These are phyloP conservation scores for Aspergillus fructus DNA, from an alignment of 2,329 filamentous ascomycete genomes.

Conservation along the genomic window DNA sequence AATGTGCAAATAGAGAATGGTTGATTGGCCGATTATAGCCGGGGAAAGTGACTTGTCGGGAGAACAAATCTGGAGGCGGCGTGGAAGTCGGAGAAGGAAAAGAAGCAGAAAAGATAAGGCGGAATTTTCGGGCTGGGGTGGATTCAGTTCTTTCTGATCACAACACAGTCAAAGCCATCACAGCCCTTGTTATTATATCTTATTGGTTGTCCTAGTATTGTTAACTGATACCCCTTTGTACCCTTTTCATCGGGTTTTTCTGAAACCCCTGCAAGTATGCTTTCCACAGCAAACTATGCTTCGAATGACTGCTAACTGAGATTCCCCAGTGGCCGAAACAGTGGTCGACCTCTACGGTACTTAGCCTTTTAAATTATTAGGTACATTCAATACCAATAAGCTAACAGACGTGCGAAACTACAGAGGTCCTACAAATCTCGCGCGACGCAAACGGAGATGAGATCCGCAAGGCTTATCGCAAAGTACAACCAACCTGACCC, in stretches of 20 bases:
- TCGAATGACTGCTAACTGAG: constrained; percentile 19
- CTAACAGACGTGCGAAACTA: constrained; percentile 13
- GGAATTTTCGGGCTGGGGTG: constrained; percentile 14
- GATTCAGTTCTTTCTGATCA: background rate
- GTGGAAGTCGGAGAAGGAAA: constrained; percentile 12
- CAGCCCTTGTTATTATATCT: background rate
- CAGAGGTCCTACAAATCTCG: constrained; percentile 77
- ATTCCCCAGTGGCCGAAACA: constrained; percentile 31
- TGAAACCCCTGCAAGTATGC: constrained; percentile 16
- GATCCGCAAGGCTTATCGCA: constrained; percentile 95
- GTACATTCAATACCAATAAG: background rate
- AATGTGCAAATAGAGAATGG: background rate
- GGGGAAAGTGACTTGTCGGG: background rate
- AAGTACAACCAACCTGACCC: constrained; percentile 55
- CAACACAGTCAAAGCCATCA: background rate
- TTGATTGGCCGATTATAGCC: background rate
- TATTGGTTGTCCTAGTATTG: background rate
- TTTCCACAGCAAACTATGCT: background rate
- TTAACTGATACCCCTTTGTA: background rate
- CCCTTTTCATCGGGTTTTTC: background rate
- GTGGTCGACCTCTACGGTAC: constrained; percentile 63
- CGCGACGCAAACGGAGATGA: constrained; percentile 72
- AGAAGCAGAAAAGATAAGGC: constrained; percentile 10
- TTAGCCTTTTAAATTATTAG: constrained; percentile 13
- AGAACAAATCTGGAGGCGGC: constrained; percentile 4